These are phyloP conservation scores for Agaricus bisporus DNA, from an alignment of 768 basidiomycete genomes.

Conservation along the genomic window DNA sequence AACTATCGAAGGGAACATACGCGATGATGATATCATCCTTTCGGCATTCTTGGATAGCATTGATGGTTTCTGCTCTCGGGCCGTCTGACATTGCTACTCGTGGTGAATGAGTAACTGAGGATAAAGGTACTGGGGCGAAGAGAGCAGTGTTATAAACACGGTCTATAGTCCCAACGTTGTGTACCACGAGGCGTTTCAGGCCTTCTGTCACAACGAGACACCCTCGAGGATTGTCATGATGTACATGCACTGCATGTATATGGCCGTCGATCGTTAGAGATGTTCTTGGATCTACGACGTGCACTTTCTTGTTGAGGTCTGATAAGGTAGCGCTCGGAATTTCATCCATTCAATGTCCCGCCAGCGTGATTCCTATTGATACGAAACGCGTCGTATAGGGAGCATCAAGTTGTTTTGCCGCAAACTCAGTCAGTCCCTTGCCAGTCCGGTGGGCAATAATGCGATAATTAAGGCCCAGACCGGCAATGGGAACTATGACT, in stretches of 20 bases:
- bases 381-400: too few species aligned
- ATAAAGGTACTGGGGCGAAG: not conserved
- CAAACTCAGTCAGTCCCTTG: too few species aligned
- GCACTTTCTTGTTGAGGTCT: not conserved
- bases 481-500: too few species aligned
- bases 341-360: too few species aligned
- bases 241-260: not conserved
- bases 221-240: not conserved
- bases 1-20: slow-evolving; percentile 9
- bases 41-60: slow-evolving; percentile 5
- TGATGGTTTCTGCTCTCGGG: not conserved
- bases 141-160: not conserved
- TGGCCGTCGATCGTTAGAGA: not conserved
- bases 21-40: slow-evolving; percentile 20
- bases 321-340: not conserved
- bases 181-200: not conserved
- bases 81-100: not conserved
- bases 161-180: not conserved
- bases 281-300: not conserved
- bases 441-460: too few species aligned
- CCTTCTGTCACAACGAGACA: not conserved
- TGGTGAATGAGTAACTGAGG: not conserved
- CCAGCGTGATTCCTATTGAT: too few species aligned
- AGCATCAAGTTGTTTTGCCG: too few species aligned
- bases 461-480: too few species aligned